Percentiles rank a stretch among this genome's conserved stretches.
These are phyloP conservation scores for Raddia guianensis DNA, from an alignment of 176 grass and related monocot species.

Conservation along the genomic window DNA sequence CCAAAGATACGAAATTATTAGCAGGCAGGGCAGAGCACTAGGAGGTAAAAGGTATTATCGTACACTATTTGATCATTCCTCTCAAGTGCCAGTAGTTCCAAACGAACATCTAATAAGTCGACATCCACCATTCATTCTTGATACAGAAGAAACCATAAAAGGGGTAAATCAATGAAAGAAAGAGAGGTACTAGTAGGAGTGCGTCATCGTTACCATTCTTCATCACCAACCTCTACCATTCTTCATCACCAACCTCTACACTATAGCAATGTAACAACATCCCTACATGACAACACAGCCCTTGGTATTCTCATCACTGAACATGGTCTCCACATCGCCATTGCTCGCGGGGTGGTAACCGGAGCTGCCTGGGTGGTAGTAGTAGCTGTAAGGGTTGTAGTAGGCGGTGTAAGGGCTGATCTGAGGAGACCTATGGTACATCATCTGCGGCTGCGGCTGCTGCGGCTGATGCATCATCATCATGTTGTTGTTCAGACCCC, in stretches of 20 bases:
- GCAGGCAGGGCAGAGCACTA: constrained; percentile 54
- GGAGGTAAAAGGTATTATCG: constrained; percentile 47
- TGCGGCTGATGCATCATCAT: constrained; percentile 91
- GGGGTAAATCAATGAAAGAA: constrained; percentile 41
- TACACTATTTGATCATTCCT: constrained; percentile 40
- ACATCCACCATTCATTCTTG: constrained; percentile 61
- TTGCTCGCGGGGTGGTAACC: constrained; percentile 55
- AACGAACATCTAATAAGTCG: constrained; percentile 55
- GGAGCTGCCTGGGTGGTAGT: constrained; percentile 54
- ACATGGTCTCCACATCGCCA: constrained; percentile 80
- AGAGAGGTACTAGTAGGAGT: constrained; percentile 33
- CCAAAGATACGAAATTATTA: constrained; percentile 45
- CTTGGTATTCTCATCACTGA: constrained; percentile 95
- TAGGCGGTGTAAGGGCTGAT: constrained; percentile 92
- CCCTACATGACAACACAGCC: constrained; percentile 90
- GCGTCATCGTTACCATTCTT: constrained; percentile 46
- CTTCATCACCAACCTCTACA: constrained; percentile 56
- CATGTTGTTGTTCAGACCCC: constrained; percentile 59
- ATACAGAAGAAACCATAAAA: constrained; percentile 50
- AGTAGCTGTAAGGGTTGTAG: constrained; percentile 74
- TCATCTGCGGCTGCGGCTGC: constrained; percentile 80
- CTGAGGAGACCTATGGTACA: constrained; percentile 94
- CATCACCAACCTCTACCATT: constrained; percentile 53
- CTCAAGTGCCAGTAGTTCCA: constrained; percentile 43
- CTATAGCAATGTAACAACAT: constrained; percentile 39